Percentiles rank a stretch among this genome's conserved stretches.
Conservation (phyloP, 176 grass and related monocot species). For the Cenchrus americanus region DNA sequence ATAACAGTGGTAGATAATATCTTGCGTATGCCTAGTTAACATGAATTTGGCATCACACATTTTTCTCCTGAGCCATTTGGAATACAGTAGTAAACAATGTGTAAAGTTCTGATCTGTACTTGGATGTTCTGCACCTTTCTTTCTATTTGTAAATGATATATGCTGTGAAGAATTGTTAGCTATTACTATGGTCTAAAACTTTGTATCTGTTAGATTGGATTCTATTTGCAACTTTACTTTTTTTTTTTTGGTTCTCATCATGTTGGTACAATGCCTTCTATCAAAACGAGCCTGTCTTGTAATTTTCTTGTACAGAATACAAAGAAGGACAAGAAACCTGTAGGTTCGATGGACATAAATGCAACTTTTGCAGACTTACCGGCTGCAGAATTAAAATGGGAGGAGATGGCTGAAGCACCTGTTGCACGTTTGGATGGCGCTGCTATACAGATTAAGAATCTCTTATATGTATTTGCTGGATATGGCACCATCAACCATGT, state of each 20-base stretch:
- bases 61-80: not conserved
- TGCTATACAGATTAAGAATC: conserved; percentile 94
- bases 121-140: not conserved
- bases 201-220: conserved; percentile 25
- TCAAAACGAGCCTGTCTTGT: conserved; percentile 1
- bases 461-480: conserved; percentile 97
- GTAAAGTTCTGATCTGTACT: not conserved
- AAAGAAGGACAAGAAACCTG: conserved; percentile 53
- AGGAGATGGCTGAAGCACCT: conserved; percentile 88
- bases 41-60: not conserved
- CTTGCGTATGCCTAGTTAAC: not conserved
- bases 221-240: not conserved
- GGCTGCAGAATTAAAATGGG: conserved; percentile 75
- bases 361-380: conserved; percentile 92
- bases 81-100: not conserved
- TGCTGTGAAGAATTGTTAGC: not conserved
- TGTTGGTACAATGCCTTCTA: not conserved
- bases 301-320: conserved; percentile 50
- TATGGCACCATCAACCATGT: conserved; percentile 95
- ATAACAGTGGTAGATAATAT: not conserved
- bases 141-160: not conserved
- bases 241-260: conserved; percentile 26
- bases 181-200: conserved; percentile 12
- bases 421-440: conserved; percentile 85
- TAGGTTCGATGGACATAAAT: conserved; percentile 61